Evolutionary conservation across 495 filamentous ascomycete genomes (phyloP).

Genomic region (Hyphodiscus hymeniophilus): DNA sequence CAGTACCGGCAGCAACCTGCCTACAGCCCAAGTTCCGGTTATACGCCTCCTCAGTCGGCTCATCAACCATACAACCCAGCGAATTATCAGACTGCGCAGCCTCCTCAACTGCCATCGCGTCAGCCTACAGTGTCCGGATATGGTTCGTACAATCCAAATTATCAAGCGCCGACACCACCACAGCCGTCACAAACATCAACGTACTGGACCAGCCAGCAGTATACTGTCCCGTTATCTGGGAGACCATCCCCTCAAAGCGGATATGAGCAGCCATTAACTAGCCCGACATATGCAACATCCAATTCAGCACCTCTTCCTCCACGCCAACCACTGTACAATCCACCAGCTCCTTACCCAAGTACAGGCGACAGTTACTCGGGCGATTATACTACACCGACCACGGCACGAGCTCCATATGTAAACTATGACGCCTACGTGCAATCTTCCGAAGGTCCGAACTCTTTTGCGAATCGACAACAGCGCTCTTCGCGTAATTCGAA

Average conservation of each 20-base stretch:
- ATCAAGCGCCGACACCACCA: conserved; percentile 27
- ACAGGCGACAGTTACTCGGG: conserved; percentile 12
- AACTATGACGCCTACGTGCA: conserved; percentile 14
- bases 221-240: conserved; percentile 29
- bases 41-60: conserved; percentile 5
- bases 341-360: conserved; percentile 14
- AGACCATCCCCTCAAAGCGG: conserved; percentile 40
- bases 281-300: conserved; percentile 13
- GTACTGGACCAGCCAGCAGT: conserved; percentile 25
- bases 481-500: conserved; percentile 1
- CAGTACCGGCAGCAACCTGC: conserved; percentile 37
- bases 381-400: conserved; percentile 7
- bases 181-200: conserved; percentile 28
- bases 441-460: conserved; percentile 7
- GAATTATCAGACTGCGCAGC: conserved; percentile 41
- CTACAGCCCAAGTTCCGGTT: conserved; percentile 18
- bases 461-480: conserved; percentile 13
- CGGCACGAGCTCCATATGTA: conserved; percentile 11
- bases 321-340: conserved; percentile 15
- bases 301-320: conserved; percentile 12
- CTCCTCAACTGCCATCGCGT: conserved; percentile 21
- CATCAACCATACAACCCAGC: conserved; percentile 70
- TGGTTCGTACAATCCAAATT: conserved; percentile 15
- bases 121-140: conserved; percentile 24
- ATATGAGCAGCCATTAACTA: conserved; percentile 28